Evolutionary conservation across 257 asterid species (phyloP).

Genomic region (Pogostemon cablin): DNA sequence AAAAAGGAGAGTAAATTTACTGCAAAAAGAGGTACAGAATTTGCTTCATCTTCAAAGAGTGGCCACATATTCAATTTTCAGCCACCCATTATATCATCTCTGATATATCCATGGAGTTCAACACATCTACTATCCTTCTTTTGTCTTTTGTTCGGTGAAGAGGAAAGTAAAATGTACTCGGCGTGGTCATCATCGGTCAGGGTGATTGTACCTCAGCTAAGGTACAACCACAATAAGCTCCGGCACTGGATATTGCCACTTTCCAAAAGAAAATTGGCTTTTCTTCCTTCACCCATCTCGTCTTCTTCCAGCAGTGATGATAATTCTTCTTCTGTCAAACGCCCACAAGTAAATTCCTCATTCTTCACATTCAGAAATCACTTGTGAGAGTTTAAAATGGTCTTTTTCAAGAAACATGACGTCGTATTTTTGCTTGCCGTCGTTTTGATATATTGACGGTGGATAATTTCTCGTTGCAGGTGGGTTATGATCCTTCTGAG

Average conservation of each 20-base stretch:
- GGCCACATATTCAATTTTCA: constrained; percentile 30
- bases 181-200: constrained; percentile 54
- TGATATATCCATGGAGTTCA: constrained; percentile 35
- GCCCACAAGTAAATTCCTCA: constrained; percentile 44
- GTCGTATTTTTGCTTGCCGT: constrained; percentile 23
- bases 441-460: constrained; percentile 4
- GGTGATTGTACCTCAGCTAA: constrained; percentile 50
- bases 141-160: neutral
- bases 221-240: constrained; percentile 43
- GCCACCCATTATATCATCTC: constrained; percentile 26
- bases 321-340: constrained; percentile 45
- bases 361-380: neutral
- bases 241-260: constrained; percentile 51
- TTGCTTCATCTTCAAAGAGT: constrained; percentile 11
- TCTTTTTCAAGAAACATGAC: neutral
- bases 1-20: neutral
- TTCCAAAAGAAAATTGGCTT: constrained; percentile 46
- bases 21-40: too few relatives aligned
- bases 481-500: constrained; percentile 83
- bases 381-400: neutral
- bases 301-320: constrained; percentile 58
- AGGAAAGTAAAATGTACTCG: constrained; percentile 42
- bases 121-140: constrained; percentile 6
- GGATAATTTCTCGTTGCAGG: constrained; percentile 43
- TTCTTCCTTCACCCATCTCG: constrained; percentile 42